Evolutionary conservation across 768 basidiomycete species (phyloP).

Genomic region (Paxillus rubicundulus): DNA sequence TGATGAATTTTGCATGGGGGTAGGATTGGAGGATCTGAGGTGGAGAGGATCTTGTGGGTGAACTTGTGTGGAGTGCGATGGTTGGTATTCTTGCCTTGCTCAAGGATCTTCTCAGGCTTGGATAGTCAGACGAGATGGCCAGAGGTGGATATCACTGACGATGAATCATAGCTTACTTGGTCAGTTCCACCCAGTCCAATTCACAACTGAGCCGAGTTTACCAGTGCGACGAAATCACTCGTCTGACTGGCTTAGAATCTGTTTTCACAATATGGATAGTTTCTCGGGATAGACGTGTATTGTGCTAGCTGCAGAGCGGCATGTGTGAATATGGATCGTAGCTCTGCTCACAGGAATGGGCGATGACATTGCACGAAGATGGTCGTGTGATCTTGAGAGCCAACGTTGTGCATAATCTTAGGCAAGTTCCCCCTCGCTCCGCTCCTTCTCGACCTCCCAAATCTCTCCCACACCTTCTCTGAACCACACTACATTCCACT

Average conservation of each 20-base stretch:
- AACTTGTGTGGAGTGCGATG: not conserved
- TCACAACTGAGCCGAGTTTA: not conserved
- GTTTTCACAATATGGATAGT: not conserved
- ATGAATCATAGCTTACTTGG: not conserved
- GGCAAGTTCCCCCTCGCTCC: constrained; percentile 21
- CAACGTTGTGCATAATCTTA: not conserved
- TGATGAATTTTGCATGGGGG: not conserved
- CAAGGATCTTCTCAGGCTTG: not conserved
- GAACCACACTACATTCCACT: constrained; percentile 87
- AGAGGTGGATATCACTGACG: not conserved
- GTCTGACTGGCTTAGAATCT: not conserved
- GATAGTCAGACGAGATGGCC: not conserved
- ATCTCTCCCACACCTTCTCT: constrained; percentile 82
- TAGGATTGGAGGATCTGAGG: not conserved
- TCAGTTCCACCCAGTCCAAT: not conserved
- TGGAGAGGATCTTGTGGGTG: not conserved
- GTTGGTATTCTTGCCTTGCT: not conserved
- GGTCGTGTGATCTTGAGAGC: not conserved
- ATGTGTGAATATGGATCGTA: not conserved
- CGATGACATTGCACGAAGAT: not conserved
- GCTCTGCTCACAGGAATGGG: not conserved
- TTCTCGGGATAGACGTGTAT: not conserved
- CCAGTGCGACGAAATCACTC: not conserved
- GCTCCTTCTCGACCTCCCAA: constrained; percentile 68
- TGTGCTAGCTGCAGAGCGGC: not conserved